Evolutionary conservation across 331 rosid genomes (phyloP).

Genomic region (Quercus phellos): DNA sequence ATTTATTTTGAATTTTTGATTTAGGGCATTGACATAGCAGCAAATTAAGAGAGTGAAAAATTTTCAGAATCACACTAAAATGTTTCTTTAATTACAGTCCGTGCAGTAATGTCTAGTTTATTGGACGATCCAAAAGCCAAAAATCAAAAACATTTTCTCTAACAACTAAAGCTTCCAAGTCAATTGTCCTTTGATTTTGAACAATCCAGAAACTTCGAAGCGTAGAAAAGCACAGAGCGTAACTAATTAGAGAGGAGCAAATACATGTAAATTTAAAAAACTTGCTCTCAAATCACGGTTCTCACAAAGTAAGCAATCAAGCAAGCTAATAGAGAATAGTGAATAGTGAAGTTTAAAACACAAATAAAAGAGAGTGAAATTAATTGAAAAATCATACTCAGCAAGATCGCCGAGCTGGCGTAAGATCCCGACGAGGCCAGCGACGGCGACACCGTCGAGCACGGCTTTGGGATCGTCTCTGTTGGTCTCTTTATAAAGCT

Average conservation of each 20-base stretch:
- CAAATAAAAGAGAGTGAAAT: neutral
- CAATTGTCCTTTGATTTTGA: neutral
- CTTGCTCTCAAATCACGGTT: neutral
- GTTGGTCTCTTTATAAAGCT: slow-evolving; percentile 54
- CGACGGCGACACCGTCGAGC: slow-evolving; percentile 79
- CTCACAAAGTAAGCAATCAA: neutral
- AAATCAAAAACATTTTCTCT: neutral
- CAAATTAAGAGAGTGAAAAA: neutral
- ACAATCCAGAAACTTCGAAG: neutral
- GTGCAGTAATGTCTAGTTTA: neutral
- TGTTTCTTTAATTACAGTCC: neutral
- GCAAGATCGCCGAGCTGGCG: slow-evolving; percentile 98
- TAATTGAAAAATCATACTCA: slow-evolving; percentile 39
- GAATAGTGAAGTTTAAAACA: neutral
- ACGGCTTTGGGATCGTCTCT: slow-evolving; percentile 92
- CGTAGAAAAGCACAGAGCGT: neutral
- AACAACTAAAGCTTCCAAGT: neutral
- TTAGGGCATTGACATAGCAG: no score
- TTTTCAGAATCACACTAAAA: neutral
- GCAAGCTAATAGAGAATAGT: neutral
- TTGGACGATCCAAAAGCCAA: neutral
- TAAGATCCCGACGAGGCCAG: slow-evolving; percentile 98
- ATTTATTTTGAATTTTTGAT: no score
- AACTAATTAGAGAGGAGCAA: neutral
- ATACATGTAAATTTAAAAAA: neutral